These are phyloP conservation scores for Cladophialophora chaetospira DNA, from an alignment of 2,329 filamentous ascomycete genomes.

Conservation along the genomic window DNA sequence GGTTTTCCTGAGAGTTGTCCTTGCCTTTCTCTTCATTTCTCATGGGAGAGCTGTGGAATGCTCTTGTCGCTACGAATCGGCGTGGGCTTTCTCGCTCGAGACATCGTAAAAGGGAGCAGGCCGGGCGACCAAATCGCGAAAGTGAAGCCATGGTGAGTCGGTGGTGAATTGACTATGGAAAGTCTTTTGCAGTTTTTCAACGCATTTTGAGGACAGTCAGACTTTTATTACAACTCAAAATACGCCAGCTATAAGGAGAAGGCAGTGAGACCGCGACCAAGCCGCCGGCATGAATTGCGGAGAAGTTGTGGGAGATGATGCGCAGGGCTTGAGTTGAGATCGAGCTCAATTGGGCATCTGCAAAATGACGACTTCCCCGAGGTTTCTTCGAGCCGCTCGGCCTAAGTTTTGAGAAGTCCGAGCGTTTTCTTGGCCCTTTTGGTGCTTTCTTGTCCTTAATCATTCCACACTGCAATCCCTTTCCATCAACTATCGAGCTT, in stretches of 20 bases:
- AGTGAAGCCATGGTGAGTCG: slow-evolving; percentile 14
- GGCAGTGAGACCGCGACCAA: neutral
- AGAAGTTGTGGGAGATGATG: slow-evolving; percentile 11
- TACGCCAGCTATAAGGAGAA: neutral
- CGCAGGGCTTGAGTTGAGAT: neutral
- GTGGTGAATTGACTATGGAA: neutral
- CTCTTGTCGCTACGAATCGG: neutral
- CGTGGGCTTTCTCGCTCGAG: slow-evolving; percentile 9
- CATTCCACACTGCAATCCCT: neutral
- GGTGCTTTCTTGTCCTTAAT: too few species aligned
- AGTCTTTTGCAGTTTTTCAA: neutral
- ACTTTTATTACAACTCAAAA: neutral
- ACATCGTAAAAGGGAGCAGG: slow-evolving; percentile 14
- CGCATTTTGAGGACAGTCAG: neutral
- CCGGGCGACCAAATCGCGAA: slow-evolving; percentile 14
- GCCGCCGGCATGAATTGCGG: slow-evolving; percentile 17
- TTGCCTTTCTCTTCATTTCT: slow-evolving; percentile 13
- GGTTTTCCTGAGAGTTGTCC: slow-evolving; percentile 11
- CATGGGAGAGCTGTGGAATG: slow-evolving; percentile 21
- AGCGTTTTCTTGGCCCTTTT: too few species aligned
- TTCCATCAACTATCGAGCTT: neutral
- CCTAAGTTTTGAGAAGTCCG: slow-evolving; percentile 12
- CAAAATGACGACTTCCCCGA: neutral
- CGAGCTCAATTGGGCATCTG: neutral
- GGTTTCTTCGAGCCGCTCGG: slow-evolving; percentile 2